Evolutionary conservation across 2,329 filamentous ascomycete genomes (phyloP), one percentile per base, ranked within the genome.

Genomic region (Clarireedia homoeocarpa): DNA sequence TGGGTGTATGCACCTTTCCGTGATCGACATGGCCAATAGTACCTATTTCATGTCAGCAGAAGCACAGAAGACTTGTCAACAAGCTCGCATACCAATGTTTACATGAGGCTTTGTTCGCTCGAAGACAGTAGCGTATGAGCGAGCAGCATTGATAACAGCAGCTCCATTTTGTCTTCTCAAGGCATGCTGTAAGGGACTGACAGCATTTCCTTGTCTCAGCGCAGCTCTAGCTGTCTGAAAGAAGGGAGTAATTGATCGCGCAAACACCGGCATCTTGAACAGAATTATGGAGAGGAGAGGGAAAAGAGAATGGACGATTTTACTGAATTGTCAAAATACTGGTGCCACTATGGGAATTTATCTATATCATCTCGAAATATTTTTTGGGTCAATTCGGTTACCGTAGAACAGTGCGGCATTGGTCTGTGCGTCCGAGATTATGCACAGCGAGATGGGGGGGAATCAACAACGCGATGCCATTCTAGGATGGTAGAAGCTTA

Each of bases 11-110:
- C 77, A 95, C 91, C 88, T 99, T 99, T 79, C 92, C 92, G 78
- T 99, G 92, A 83, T 99, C 94, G 76, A 99, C 94, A 80, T 99
- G 94, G 68, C 94, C 94, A 77, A 99, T 99, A 67, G 94, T 99
- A 73, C 88, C 88, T 91, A 57, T 20, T 55, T 45, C n/a, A 20
- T 17, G 48, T 62, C 55, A 60, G 62, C 44, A 55, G 10, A 55
- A 52, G 45, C 53, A 55, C 53, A 39, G 46, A 9, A n/a, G 49
- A 34, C 48, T 39, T 45, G 15, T 26, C 15, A 50, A 52, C 23
- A 36, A 40, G 14, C 20, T 40, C 44, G 58, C 78, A 65, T 79
- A 89, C 94, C 94, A 71, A 99, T 94, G 78, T 99, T 99, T 65
- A 99, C 92, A 74, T 99, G 94, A 58, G 94, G 94, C 82, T 99